Evolutionary conservation across 441 rosid genomes (phyloP), one percentile per base, ranked within the genome.

Genomic region (Euphorbia celastroides): DNA sequence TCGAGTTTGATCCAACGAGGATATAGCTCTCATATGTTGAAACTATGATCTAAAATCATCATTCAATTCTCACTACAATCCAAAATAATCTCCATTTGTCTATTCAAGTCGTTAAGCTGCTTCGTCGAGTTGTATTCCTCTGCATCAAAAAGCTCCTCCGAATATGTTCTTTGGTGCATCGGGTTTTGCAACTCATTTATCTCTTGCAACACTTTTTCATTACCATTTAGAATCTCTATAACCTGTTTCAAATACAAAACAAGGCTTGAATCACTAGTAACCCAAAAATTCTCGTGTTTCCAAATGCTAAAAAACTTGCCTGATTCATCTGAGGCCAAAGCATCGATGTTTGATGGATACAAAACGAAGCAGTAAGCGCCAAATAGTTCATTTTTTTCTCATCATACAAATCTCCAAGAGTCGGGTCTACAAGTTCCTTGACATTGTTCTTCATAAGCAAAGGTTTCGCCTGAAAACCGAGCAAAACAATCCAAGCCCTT

Each of bases 241-340:
- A 83, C 83, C 97, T 93, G 75, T 68, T 68, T 55, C 11, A 48
- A 72, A 36, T 25, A 64, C 69, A 65, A 46, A 55, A 8, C 0
- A 16, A 19, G 9, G 58, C 66, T 41, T 41, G 12, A 41, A 41
- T 41, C 12, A 41, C 5, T 41, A 9, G 12, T n/a, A 42, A 48
- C 30, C 44, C 10, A 13, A 36, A 10, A 41, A 19, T 19, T 64
- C 20, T 19, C 26, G 30, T 5, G 8, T 31, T 7, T 55, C 46
- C 6, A 60, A 56, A 48, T 34, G 16, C 30, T 55, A 34, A 62
- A 72, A 41, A 54, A 74, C 84, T 60, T 85, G 84, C 96, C 92
- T 86, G 87, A 71, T 79, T 82, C 99, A 91, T 88, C 25, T 83
- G 88, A 28, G 97, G 97, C 42, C 96, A 84, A 20, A 83, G 74